Conservation (phyloP, 257 asterid genomes). For the Hygrophila difformis region DNA sequence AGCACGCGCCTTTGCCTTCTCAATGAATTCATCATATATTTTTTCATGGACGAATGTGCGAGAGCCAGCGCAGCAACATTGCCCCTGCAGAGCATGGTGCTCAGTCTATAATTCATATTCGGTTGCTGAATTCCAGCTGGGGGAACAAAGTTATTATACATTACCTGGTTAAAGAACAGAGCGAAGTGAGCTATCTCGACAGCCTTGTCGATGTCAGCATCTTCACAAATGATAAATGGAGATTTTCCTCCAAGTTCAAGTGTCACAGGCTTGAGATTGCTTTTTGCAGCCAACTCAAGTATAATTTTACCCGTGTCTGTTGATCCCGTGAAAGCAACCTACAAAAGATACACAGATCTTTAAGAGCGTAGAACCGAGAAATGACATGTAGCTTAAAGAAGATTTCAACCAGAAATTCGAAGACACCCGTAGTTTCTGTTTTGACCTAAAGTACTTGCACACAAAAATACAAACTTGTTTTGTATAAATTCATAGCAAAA, state of each 20-base stretch:
- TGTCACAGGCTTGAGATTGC: conserved; percentile 72
- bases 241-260: conserved; percentile 88
- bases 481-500: too few species aligned
- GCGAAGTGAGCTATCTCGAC: conserved; percentile 72
- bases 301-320: conserved; percentile 52
- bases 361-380: too few species aligned
- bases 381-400: too few species aligned
- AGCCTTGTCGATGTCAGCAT: conserved; percentile 57
- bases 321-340: conserved; percentile 88
- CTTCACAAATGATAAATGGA: conserved; percentile 63
- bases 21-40: conserved; percentile 59
- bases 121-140: neutral
- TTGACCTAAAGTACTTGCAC: too few species aligned
- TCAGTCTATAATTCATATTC: neutral
- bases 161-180: conserved; percentile 75
- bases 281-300: conserved; percentile 56
- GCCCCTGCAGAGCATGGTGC: conserved; percentile 36
- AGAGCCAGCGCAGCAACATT: conserved; percentile 84
- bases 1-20: conserved; percentile 67
- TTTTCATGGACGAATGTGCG: conserved; percentile 75
- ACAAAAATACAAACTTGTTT: too few species aligned
- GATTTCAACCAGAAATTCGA: too few species aligned
- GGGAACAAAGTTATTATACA: neutral
- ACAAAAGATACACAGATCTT: too few species aligned
- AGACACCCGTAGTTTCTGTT: too few species aligned